Evolutionary conservation across 257 asterid genomes (phyloP).

Genomic region (Anisodus acutangulus): DNA sequence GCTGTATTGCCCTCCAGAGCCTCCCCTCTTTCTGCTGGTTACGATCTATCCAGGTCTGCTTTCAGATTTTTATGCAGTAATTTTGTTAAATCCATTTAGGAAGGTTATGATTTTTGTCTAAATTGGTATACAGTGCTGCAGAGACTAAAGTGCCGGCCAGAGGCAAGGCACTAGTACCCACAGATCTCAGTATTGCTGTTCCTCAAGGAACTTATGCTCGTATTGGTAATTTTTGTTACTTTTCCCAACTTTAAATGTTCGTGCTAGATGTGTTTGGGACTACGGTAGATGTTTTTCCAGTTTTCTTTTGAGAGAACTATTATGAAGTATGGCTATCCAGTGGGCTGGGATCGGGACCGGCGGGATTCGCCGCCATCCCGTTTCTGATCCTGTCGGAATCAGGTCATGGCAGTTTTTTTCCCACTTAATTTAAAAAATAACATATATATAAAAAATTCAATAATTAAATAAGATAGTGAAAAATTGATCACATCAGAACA

Average conservation of each 20-base stretch:
- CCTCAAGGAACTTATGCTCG: slow-evolving; percentile 91
- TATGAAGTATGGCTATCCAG: too few species aligned
- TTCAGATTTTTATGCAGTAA: background rate
- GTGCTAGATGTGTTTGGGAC: background rate
- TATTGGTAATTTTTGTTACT: slow-evolving; percentile 50
- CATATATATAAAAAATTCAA: too few species aligned
- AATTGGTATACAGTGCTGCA: slow-evolving; percentile 45
- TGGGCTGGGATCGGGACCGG: too few species aligned
- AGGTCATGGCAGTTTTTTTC: too few species aligned
- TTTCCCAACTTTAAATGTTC: background rate
- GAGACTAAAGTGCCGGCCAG: slow-evolving; percentile 74
- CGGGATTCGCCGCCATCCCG: too few species aligned
- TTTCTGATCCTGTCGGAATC: too few species aligned
- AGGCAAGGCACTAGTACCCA: slow-evolving; percentile 47
- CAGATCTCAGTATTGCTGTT: slow-evolving; percentile 80
- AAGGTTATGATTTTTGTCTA: background rate
- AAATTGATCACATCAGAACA: too few species aligned
- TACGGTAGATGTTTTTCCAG: background rate
- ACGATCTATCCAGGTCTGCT: slow-evolving; percentile 48
- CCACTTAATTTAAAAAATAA: too few species aligned
- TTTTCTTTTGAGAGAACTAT: background rate
- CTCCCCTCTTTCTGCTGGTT: slow-evolving; percentile 48
- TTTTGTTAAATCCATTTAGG: background rate
- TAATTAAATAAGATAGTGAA: too few species aligned
- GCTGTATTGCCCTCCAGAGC: slow-evolving; percentile 46